A percentile compares a stretch with the other conserved stretches of the same genome.
Evolutionary conservation across 2,329 filamentous ascomycete species (phyloP).

Genomic region (Chrysosporium queenslandicum): DNA sequence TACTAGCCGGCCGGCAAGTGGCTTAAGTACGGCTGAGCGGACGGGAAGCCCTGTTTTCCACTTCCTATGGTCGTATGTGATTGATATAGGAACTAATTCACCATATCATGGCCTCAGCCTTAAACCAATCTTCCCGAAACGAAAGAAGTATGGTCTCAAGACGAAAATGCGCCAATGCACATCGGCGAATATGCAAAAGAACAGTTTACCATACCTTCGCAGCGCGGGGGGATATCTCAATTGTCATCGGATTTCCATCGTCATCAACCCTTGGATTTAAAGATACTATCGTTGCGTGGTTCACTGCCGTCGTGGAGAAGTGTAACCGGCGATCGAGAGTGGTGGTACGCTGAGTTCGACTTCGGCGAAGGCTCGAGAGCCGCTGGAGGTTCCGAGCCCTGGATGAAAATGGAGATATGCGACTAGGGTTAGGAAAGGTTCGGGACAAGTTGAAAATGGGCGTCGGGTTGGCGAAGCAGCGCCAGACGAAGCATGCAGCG

Average conservation of each 20-base stretch:
- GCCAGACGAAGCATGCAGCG: conserved; percentile 11
- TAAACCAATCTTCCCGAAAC: too few species aligned
- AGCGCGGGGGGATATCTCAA: conserved; percentile 76
- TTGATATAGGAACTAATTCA: too few species aligned
- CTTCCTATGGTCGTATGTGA: too few species aligned
- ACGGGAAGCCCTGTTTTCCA: too few species aligned
- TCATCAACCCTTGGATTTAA: conserved; percentile 70
- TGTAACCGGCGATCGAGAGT: conserved; percentile 1
- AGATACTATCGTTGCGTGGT: conserved; percentile 35
- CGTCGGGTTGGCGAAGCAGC: conserved; percentile 19
- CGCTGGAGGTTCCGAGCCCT: neutral
- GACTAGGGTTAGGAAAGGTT: neutral
- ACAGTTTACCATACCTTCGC: conserved; percentile 50
- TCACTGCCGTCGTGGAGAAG: conserved; percentile 29
- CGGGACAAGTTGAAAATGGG: conserved; percentile 15
- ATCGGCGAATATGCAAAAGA: too few species aligned
- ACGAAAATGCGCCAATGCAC: too few species aligned
- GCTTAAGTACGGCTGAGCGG: too few species aligned
- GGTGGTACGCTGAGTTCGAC: neutral
- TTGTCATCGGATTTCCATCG: conserved; percentile 48
- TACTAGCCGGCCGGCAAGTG: too few species aligned
- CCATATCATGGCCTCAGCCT: too few species aligned
- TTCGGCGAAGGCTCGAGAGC: neutral
- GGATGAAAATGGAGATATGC: neutral
- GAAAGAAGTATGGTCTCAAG: too few species aligned